Base-by-base conservation (phyloP, 106 monocot genomes). In the Ottelia alismoides region DNA sequence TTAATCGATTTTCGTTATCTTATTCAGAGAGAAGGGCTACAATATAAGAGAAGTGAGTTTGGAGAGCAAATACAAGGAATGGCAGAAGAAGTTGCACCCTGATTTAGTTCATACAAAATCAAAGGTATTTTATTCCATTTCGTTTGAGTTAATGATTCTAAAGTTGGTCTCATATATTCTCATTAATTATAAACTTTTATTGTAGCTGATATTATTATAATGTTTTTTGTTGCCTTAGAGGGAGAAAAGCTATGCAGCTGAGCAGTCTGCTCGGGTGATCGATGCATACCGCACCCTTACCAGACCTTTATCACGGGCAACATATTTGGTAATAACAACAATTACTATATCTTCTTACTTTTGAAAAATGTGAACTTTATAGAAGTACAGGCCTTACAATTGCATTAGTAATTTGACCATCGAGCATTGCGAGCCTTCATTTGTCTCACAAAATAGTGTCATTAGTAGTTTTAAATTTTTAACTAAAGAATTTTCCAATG, bases 1-100 rank as follows among this genome's bases (percentile, higher is more conserved):
- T n/a, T n/a, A n/a, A n/a, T n/a, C n/a, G n/a, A n/a, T n/a, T n/a
- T n/a, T n/a, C n/a, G n/a, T n/a, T n/a, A n/a, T n/a, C n/a, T n/a
- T n/a, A n/a, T n/a, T n/a, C 48, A 85, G 81, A 57, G 58, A 91
- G 30, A 72, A 27, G 48, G 31, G 22, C 31, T 85, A 76, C 45
- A 70, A 73, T 9, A 53, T 85, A 25, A 62, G 31, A 52, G 77
- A 60, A 47, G 65, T 47, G 24, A 75, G 70, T 56, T 54, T 91
- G 52, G 91, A 91, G 75, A 56, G 76, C 58, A 91, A 76, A 44
- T 91, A 91, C 67, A 91, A 91, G 49, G 80, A 85, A 56, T 91
- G 91, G 91, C 84, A 91, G 69, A 91, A 91, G 84, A 91, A 81
- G 55, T 51, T 91, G 25, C 91, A 91, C 45, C 91, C 91, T 56